Evolutionary conservation across 2,329 filamentous ascomycete genomes (phyloP), one percentile per base, ranked within the genome.

Genomic region (Neospermospora avenae): DNA sequence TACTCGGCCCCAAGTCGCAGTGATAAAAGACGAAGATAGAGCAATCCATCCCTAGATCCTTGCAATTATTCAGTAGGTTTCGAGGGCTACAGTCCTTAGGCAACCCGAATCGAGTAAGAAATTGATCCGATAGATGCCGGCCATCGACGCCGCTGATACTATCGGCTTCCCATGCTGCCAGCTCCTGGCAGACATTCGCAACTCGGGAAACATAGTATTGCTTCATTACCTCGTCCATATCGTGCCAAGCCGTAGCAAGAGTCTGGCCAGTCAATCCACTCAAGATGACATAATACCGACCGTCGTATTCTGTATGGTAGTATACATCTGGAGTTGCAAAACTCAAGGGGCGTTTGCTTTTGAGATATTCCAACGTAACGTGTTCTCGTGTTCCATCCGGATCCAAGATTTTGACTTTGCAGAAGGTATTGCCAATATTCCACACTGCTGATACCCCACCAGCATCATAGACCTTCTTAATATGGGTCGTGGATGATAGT

Each of bases 171-270:
- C 52, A 62, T 46, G 31, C 28, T 4, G 39, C 20, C 2, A 62
- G 53, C 24, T 59, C 44, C 46, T 59, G 45, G 46, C 46, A 59
- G 24, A 56, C 44, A 53, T 48, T 57, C 31, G 45, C 37, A 62
- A 62, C 53, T 57, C 31, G 35, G 37, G 37, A 62, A 59, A 62
- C 57, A 48, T 59, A 59, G 41, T 57, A n/a, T 61, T 57, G 46
- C 41, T 61, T 61, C 37, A 45, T 53, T 28, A 25, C 54, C 39
- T 60, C 48, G 48, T 61, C 16, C 20, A 61, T 61, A 18, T 28
- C 20, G 54, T 25, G 46, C 54, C 54, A 58, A 16, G 31, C 55
- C 20, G 48, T n/a, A 18, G 14, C 42, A 31, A 58, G 49, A 57
- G 34, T 55, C 16, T 60, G 16, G 34, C 58, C 45, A 44, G 16